These are phyloP conservation scores for Lomentospora prolificans DNA, from an alignment of 2,329 filamentous ascomycete genomes.

Conservation along the genomic window DNA sequence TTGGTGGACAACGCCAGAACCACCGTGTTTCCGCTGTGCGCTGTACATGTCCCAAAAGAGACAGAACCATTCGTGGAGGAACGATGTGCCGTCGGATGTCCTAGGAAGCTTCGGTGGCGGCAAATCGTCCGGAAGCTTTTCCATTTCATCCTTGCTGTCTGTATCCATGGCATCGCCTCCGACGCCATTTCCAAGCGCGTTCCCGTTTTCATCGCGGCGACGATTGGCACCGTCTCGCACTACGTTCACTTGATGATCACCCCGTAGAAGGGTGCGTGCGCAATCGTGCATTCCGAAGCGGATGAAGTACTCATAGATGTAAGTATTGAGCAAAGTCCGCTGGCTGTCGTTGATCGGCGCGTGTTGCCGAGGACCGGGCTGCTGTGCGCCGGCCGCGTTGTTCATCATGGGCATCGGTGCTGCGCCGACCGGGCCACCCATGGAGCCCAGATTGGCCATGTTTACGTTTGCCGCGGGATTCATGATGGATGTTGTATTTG, in stretches of 20 bases:
- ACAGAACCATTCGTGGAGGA: constrained; percentile 96
- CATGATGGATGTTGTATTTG: constrained; percentile 24
- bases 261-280: constrained; percentile 62
- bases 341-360: constrained; percentile 28
- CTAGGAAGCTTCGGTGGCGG: constrained; percentile 62
- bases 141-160: constrained; percentile 70
- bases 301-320: constrained; percentile 87
- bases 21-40: constrained; percentile 64
- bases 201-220: constrained; percentile 58
- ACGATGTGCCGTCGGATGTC: constrained; percentile 61
- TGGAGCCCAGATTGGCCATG: constrained; percentile 61
- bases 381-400: constrained; percentile 29
- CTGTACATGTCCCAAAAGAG: constrained; percentile 95
- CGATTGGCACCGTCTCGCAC: constrained; percentile 60
- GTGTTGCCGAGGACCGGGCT: constrained; percentile 14
- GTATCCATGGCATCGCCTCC: constrained; percentile 71
- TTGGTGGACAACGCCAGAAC: constrained; percentile 54
- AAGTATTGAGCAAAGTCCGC: constrained; percentile 63
- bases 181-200: constrained; percentile 52
- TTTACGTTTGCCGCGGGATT: constrained; percentile 42
- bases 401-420: constrained; percentile 56
- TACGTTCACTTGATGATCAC: constrained; percentile 57
- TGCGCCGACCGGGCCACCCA: constrained; percentile 53
- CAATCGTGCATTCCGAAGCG: constrained; percentile 76
- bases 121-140: constrained; percentile 71